Conservation (phyloP, 108 stramenopile genomes). For the Skeletonema grethae region DNA sequence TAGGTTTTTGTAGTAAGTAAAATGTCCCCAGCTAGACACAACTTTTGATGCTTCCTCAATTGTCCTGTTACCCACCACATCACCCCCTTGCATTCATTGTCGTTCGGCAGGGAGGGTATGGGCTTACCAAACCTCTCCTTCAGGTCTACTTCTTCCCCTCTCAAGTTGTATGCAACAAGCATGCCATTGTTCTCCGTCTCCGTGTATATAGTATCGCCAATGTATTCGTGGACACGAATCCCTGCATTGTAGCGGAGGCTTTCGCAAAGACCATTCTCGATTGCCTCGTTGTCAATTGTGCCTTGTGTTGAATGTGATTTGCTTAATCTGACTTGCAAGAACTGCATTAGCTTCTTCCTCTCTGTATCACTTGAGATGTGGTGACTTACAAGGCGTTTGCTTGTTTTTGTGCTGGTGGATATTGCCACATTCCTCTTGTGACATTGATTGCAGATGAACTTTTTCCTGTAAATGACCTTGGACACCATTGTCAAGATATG, state of each 20-base stretch:
- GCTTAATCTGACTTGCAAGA: neutral
- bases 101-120: too few species aligned
- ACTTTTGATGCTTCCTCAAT: too few species aligned
- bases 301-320: neutral
- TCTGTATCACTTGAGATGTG: neutral
- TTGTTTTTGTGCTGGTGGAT: neutral
- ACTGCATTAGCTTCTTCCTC: neutral
- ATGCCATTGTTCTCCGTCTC: neutral
- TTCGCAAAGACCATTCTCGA: neutral
- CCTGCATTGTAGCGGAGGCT: neutral
- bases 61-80: too few species aligned
- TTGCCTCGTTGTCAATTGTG: neutral
- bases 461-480: neutral
- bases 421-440: neutral
- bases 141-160: neutral
- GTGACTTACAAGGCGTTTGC: neutral
- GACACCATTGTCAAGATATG: constrained; percentile 1
- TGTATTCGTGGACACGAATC: neutral
- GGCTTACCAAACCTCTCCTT: too few species aligned
- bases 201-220: neutral
- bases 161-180: neutral
- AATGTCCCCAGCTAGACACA: too few species aligned
- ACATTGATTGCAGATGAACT: neutral
- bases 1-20: too few species aligned
- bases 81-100: too few species aligned